These are phyloP conservation scores for Cucurbita moschata DNA, from an alignment of 306 rosid species.

Conservation along the genomic window DNA sequence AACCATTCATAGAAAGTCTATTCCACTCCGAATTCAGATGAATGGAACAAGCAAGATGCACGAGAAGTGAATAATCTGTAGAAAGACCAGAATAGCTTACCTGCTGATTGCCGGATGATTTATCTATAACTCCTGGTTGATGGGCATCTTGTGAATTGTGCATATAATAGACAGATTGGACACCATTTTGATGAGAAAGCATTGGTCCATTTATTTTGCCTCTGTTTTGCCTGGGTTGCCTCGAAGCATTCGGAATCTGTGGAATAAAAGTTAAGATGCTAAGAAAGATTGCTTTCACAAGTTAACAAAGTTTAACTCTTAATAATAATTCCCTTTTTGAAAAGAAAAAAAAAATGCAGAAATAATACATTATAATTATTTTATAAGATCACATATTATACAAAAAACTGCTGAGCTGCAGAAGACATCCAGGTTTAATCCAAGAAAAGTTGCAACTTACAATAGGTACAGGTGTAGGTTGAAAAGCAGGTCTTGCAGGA, in stretches of 20 bases:
- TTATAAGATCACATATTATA: background rate
- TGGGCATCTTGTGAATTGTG: conserved; percentile 29
- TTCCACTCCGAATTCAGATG: background rate
- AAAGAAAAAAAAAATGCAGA: background rate
- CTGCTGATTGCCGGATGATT: conserved; percentile 51
- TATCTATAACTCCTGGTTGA: conserved; percentile 26
- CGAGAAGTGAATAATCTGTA: background rate
- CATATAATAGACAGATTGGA: conserved; percentile 18
- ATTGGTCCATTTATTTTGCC: conserved; percentile 55
- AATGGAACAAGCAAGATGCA: background rate
- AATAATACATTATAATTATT: background rate
- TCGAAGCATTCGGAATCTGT: conserved; percentile 44
- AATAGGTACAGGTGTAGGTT: conserved; percentile 32
- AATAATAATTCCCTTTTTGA: background rate
- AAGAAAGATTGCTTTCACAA: background rate
- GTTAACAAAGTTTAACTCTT: background rate
- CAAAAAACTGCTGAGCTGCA: background rate
- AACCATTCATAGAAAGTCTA: background rate
- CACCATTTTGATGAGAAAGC: conserved; percentile 35
- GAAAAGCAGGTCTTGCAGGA: conserved; percentile 46
- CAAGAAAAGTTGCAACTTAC: conserved; percentile 26
- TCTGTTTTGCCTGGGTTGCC: conserved; percentile 56
- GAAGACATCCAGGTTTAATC: background rate
- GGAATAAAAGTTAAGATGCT: conserved; percentile 4
- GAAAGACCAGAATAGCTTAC: conserved; percentile 17